Base-by-base conservation (phyloP, 345 rosid genomes). In the Eucalyptus viminalis region DNA sequence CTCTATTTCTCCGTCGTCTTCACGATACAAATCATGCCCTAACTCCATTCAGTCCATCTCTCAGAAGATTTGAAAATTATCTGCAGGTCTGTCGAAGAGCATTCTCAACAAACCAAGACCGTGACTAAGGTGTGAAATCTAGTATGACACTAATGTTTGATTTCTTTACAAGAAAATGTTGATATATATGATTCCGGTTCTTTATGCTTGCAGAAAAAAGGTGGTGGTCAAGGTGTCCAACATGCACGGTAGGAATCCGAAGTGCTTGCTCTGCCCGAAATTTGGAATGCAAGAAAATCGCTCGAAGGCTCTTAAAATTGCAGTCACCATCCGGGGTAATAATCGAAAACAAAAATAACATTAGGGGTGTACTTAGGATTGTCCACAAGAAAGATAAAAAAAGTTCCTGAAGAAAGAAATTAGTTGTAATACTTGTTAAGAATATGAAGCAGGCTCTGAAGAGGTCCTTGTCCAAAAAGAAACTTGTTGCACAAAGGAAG, bases 171-270 rank as follows among this genome's bases (percentile, higher is more conserved):
- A 60, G 69, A 60, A 60, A 60, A 6, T 60, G 69, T 60, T 27
- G 69, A 13, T 60, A 12, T 5, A 60, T 27, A 27, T 60, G 31
- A 12, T 27, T 15, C 13, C 31, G 69, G 69, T 27, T 60, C 69
- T 12, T 27, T 60, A 60, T 60, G 69, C 69, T 50, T 60, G 89
- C 91, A 92, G 91, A n/a, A 90, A 91, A 92, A 92, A 91, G 92
- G 58, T 90, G 67, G 90, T 88, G 53, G 86, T 93, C 54, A 89
- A 80, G 69, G 92, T 92, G 40, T n/a, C 88, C 44, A 89, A 25
- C 65, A 67, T 89, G 92, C 29, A 44, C 43, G 27, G 29, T 17
- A 6, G 9, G 43, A 87, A 43, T 31, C 6, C 2, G 34, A 29
- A 14, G 49, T 43, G 11, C 83, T 6, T 12, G 21, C n/a, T 31